Conservation (phyloP, 2,329 filamentous ascomycete genomes). For the Paecilomyces dactylethromorphus region DNA sequence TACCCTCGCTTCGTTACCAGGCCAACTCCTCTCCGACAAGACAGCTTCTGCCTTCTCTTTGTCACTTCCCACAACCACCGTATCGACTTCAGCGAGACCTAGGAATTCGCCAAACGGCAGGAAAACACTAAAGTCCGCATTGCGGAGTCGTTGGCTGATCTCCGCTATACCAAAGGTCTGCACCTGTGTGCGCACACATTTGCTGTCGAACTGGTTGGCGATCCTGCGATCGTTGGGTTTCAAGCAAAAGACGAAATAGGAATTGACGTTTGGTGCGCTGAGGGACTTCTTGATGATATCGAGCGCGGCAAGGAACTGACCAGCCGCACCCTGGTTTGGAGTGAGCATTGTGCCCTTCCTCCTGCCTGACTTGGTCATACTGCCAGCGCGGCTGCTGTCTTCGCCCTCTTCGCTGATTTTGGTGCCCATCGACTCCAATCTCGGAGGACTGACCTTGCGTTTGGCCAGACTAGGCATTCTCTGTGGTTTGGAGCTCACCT, state of each 20-base stretch:
- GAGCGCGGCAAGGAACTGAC: constrained; percentile 82
- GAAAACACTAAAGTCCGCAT: constrained; percentile 93
- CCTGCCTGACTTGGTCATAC: constrained; percentile 17
- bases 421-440: constrained; percentile 28
- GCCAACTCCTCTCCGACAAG: constrained; percentile 90
- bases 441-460: constrained; percentile 57
- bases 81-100: constrained; percentile 76
- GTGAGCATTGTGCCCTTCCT: constrained; percentile 34
- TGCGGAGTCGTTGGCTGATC: constrained; percentile 86
- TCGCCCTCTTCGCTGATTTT: constrained; percentile 36
- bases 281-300: constrained; percentile 88
- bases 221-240: constrained; percentile 97
- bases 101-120: constrained; percentile 94
- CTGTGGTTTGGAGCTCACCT: constrained; percentile 90
- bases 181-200: constrained; percentile 89
- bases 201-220: constrained; percentile 98
- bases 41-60: constrained; percentile 84
- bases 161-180: constrained; percentile 95
- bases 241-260: constrained; percentile 93
- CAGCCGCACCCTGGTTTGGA: constrained; percentile 73
- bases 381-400: constrained; percentile 25
- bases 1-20: constrained; percentile 79
- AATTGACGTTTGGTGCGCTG: constrained; percentile 74
- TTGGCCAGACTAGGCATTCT: constrained; percentile 88
- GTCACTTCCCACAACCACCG: constrained; percentile 83